These are phyloP conservation scores for Candida maris DNA, from an alignment of 805 yeast genomes.

Conservation along the genomic window DNA sequence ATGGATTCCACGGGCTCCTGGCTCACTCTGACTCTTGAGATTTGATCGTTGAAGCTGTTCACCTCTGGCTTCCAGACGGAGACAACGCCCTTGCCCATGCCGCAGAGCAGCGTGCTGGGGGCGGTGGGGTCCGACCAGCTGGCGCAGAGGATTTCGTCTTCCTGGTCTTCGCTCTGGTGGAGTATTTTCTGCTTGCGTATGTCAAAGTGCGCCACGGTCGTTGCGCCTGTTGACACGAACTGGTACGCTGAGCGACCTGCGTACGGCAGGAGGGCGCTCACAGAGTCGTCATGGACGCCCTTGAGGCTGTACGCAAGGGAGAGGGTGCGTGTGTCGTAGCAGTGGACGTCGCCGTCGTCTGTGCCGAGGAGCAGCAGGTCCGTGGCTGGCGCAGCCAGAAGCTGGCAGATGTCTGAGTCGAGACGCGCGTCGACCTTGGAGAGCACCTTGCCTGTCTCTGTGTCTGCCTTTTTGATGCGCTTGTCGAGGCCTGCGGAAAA, in stretches of 20 bases:
- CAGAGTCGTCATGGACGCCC: constrained; percentile 69
- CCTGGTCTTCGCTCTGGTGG: constrained; percentile 80
- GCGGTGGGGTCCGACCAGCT: constrained; percentile 61
- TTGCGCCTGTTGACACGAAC: constrained; percentile 75
- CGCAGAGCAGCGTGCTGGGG: constrained; percentile 54
- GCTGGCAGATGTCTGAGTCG: constrained; percentile 34
- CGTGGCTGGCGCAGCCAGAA: constrained; percentile 44
- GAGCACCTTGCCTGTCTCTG: constrained; percentile 72
- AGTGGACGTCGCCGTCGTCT: constrained; percentile 66
- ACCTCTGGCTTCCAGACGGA: constrained; percentile 79
- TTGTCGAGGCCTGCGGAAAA: constrained; percentile 79
- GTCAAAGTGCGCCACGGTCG: constrained; percentile 76
- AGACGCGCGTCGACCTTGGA: constrained; percentile 38
- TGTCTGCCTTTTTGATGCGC: constrained; percentile 67
- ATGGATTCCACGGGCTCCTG: constrained; percentile 67
- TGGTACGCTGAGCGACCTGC: constrained; percentile 72
- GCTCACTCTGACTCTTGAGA: constrained; percentile 66
- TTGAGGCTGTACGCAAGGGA: constrained; percentile 42
- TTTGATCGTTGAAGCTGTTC: constrained; percentile 72
- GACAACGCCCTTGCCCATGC: constrained; percentile 87
- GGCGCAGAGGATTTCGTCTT: constrained; percentile 82
- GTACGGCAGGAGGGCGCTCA: constrained; percentile 70
- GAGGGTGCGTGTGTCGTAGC: constrained; percentile 57
- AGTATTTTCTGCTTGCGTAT: constrained; percentile 57
- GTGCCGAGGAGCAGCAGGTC: constrained; percentile 55